Conservation (phyloP, 2,329 filamentous ascomycete species). For the Incumbomyces delicatus region DNA sequence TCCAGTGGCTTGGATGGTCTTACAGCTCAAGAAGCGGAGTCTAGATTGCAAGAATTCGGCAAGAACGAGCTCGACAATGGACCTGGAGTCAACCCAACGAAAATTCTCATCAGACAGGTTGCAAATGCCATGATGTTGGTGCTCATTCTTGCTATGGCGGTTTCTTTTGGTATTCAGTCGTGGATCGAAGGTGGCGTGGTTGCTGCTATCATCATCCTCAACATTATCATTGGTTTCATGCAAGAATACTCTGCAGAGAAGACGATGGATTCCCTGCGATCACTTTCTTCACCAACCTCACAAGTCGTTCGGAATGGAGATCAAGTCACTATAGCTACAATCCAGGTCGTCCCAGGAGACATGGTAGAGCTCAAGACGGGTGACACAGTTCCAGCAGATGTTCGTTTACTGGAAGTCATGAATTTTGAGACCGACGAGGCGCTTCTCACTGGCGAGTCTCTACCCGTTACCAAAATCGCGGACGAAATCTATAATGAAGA, state of each 20-base stretch:
- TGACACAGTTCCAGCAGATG: conserved; percentile 42
- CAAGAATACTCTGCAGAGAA: conserved; percentile 46
- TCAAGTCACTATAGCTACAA: conserved; percentile 38
- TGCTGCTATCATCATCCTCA: conserved; percentile 47
- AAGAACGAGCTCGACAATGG: conserved; percentile 58
- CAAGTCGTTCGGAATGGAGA: conserved; percentile 42
- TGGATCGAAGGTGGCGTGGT: conserved; percentile 53
- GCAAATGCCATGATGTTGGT: conserved; percentile 47
- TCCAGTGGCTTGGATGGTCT: conserved; percentile 51
- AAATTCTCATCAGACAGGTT: conserved; percentile 44
- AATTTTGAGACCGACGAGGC: conserved; percentile 53
- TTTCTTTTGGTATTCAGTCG: conserved; percentile 48
- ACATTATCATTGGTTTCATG: conserved; percentile 48
- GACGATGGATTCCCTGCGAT: conserved; percentile 44
- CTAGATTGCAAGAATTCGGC: conserved; percentile 48
- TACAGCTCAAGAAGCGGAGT: conserved; percentile 43
- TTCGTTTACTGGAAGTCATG: conserved; percentile 45
- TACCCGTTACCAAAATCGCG: conserved; percentile 48
- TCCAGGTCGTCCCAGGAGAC: conserved; percentile 48
- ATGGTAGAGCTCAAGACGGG: conserved; percentile 43
- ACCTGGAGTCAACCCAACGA: conserved; percentile 58
- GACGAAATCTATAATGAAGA: conserved; percentile 33
- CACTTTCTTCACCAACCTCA: conserved; percentile 42
- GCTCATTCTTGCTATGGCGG: conserved; percentile 47
- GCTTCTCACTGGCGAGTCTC: conserved; percentile 52